Conservation (phyloP, 202 grass and related monocot genomes). For the Zizania palustris region DNA sequence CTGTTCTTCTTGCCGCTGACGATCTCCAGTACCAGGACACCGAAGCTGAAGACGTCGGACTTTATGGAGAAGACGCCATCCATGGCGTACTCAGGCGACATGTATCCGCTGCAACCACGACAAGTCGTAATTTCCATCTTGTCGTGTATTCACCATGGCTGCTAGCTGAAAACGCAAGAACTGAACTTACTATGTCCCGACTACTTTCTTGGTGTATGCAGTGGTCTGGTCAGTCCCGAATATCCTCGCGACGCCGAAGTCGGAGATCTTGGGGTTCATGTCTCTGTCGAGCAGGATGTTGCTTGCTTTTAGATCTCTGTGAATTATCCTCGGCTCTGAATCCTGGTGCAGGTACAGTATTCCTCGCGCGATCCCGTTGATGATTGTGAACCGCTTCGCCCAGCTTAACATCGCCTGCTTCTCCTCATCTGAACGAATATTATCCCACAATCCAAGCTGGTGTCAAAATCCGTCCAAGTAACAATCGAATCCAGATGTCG, state of each 20-base stretch:
- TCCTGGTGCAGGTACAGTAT: slow-evolving; percentile 79
- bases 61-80: slow-evolving; percentile 67
- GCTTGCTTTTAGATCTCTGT: slow-evolving; percentile 71
- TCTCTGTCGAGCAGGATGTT: slow-evolving; percentile 75
- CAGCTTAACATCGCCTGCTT: slow-evolving; percentile 61
- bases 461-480: neutral
- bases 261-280: slow-evolving; percentile 84
- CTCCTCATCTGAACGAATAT: slow-evolving; percentile 30
- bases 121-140: slow-evolving; percentile 7
- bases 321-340: slow-evolving; percentile 62
- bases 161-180: neutral
- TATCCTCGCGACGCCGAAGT: slow-evolving; percentile 71
- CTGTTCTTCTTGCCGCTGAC: slow-evolving; percentile 67
- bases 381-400: slow-evolving; percentile 61
- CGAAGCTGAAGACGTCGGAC: slow-evolving; percentile 82
- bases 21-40: slow-evolving; percentile 67
- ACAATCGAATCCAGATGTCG: no score
- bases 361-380: slow-evolving; percentile 66
- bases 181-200: slow-evolving; percentile 77
- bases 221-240: slow-evolving; percentile 57
- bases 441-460: neutral
- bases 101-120: slow-evolving; percentile 59
- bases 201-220: slow-evolving; percentile 59
- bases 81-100: slow-evolving; percentile 88
- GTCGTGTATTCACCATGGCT: neutral